phyloP scores from a whole-genome alignment of 2,329 filamentous ascomycete genomes.

The Thielaviopsis cerberus region DNA sequence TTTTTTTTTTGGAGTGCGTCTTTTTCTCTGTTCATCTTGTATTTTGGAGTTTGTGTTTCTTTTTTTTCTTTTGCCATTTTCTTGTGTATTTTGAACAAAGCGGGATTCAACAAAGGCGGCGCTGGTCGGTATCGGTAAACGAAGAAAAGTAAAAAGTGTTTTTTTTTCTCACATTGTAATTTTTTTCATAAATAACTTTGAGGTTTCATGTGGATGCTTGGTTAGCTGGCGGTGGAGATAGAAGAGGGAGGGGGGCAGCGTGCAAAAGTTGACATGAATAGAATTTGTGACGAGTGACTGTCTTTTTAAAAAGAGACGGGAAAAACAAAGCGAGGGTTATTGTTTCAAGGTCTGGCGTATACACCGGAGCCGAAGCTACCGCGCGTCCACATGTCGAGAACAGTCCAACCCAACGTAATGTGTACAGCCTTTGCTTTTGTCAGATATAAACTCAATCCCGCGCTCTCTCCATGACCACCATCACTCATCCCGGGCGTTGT shows the following conservation, averaged over 20 bases:
- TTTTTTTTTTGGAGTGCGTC: not conserved
- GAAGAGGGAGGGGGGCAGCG: not conserved
- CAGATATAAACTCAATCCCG: no score
- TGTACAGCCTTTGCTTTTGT: no score
- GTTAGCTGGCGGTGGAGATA: not conserved
- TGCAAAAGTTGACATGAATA: no score
- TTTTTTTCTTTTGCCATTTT: not conserved
- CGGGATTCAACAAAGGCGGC: constrained; percentile 3
- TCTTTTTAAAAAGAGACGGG: no score
- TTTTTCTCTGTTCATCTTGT: not conserved
- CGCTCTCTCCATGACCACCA: no score
- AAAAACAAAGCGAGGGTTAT: no score
- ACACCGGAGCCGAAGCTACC: no score
- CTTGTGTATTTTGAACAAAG: constrained; percentile 1
- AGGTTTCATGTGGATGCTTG: not conserved
- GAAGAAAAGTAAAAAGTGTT: constrained; percentile 10
- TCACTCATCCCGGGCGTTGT: no score
- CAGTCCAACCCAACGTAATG: no score
- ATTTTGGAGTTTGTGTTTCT: not conserved
- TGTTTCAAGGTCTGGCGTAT: no score
- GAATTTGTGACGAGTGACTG: no score
- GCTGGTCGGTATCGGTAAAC: constrained; percentile 8
- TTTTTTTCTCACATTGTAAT: not conserved
- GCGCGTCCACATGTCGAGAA: no score
- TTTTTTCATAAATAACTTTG: not conserved